These are phyloP conservation scores for Ceratonia siliqua DNA, from an alignment of 306 rosid genomes.

Conservation along the genomic window DNA sequence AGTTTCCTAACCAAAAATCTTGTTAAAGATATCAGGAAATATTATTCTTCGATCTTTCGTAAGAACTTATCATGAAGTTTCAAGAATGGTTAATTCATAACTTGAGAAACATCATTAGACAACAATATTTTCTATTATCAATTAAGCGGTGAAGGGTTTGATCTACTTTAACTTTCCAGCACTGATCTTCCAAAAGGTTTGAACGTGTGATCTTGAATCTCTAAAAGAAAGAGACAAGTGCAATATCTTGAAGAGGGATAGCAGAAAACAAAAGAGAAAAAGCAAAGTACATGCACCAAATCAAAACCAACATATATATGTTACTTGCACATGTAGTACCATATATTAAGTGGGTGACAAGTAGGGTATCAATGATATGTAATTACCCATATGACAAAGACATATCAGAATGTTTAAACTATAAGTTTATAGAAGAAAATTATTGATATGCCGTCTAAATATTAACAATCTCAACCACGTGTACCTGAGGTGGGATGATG, in stretches of 20 bases:
- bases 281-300: slow-evolving; percentile 10
- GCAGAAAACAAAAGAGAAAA: not conserved
- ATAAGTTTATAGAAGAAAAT: slow-evolving; percentile 15
- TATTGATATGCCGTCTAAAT: not conserved
- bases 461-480: not conserved
- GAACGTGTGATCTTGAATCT: not conserved
- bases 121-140: no score
- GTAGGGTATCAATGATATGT: slow-evolving; percentile 16
- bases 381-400: slow-evolving; percentile 27
- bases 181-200: no score
- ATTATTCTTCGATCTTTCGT: not conserved
- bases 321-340: slow-evolving; percentile 1
- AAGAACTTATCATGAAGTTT: no score
- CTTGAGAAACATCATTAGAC: no score
- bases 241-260: not conserved
- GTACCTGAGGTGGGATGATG: not conserved
- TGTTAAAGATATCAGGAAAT: no score
- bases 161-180: no score
- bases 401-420: slow-evolving; percentile 7
- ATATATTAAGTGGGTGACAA: slow-evolving; percentile 18
- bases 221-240: not conserved
- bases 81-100: no score
- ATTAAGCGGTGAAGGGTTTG: no score
- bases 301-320: not conserved
- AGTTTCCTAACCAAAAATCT: no score